Percentiles rank a stretch among this genome's conserved stretches.
phyloP scores from a whole-genome alignment of 2,329 filamentous ascomycete species.

The Sporothrix pallida region DNA sequence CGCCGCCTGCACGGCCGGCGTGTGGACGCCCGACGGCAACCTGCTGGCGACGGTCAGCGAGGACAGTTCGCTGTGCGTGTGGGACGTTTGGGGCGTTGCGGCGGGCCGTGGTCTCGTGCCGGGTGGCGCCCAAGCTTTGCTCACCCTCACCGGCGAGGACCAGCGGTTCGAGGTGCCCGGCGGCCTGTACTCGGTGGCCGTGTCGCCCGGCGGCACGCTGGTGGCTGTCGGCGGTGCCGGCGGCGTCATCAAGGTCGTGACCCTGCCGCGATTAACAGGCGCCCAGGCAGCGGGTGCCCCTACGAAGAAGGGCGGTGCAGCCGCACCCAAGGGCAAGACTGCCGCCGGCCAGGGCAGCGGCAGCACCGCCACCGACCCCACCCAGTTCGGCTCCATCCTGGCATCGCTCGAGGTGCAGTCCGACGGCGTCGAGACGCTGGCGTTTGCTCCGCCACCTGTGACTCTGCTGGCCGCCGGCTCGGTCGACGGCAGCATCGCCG shows the following conservation, averaged over 20 bases:
- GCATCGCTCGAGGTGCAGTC: constrained; percentile 81
- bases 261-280: constrained; percentile 69
- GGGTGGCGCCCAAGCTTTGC: constrained; percentile 63
- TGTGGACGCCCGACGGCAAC: constrained; percentile 87
- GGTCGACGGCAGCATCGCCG: constrained; percentile 77
- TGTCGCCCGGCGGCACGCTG: constrained; percentile 79
- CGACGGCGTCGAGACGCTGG: constrained; percentile 76
- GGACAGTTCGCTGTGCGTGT: constrained; percentile 87
- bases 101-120: constrained; percentile 59
- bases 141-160: constrained; percentile 79
- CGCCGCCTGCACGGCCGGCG: constrained; percentile 81
- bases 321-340: constrained; percentile 44
- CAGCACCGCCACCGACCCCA: constrained; percentile 43
- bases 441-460: constrained; percentile 61
- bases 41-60: constrained; percentile 88
- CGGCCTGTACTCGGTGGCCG: constrained; percentile 84
- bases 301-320: not conserved
- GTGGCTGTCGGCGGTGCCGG: constrained; percentile 87
- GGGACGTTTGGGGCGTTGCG: constrained; percentile 85
- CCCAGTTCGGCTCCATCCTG: constrained; percentile 66
- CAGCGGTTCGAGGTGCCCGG: constrained; percentile 92
- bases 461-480: constrained; percentile 68
- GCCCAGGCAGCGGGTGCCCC: constrained; percentile 30
- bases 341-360: constrained; percentile 47
- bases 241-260: constrained; percentile 83